Conservation (phyloP, 208 protist genomes). For the Leishmania tarentolae region DNA sequence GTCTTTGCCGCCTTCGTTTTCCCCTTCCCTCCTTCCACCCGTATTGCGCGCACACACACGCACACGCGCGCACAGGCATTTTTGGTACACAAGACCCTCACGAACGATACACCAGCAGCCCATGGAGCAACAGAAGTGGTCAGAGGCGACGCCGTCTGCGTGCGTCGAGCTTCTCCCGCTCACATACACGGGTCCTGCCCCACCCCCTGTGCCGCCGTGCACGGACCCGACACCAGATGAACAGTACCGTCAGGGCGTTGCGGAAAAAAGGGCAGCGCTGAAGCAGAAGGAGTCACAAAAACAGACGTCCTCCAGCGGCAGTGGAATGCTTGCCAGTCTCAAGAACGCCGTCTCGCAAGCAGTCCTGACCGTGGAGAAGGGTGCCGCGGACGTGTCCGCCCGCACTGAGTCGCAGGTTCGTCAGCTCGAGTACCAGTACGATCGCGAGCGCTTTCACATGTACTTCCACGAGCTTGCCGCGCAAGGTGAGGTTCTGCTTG, state of each 20-base stretch:
- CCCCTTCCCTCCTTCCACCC: neutral
- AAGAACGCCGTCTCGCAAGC: conserved; percentile 37
- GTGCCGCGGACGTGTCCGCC: conserved; percentile 42
- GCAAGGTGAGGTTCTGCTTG: conserved; percentile 66
- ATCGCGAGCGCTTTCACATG: conserved; percentile 53
- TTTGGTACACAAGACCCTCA: neutral
- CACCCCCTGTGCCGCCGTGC: conserved; percentile 56
- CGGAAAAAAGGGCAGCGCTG: conserved; percentile 33
- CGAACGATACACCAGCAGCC: neutral
- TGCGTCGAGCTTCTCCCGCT: conserved; percentile 54
- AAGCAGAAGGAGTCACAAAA: conserved; percentile 32
- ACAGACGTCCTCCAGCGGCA: conserved; percentile 21
- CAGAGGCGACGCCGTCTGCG: conserved; percentile 1
- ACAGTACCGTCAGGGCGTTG: conserved; percentile 43
- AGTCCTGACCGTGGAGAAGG: conserved; percentile 55
- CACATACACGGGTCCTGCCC: conserved; percentile 54
- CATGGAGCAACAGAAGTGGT: neutral
- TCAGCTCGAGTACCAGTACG: conserved; percentile 57
- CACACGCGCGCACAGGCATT: conserved; percentile 2
- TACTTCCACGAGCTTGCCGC: conserved; percentile 61
- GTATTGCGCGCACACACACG: neutral
- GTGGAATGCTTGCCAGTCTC: conserved; percentile 30
- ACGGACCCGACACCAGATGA: conserved; percentile 75
- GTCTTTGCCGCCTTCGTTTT: too few relatives aligned
- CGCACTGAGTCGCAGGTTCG: conserved; percentile 62